These are phyloP conservation scores for Paraphaeosphaeria sporulosa DNA, from an alignment of 2,329 filamentous ascomycete species.

Conservation along the genomic window DNA sequence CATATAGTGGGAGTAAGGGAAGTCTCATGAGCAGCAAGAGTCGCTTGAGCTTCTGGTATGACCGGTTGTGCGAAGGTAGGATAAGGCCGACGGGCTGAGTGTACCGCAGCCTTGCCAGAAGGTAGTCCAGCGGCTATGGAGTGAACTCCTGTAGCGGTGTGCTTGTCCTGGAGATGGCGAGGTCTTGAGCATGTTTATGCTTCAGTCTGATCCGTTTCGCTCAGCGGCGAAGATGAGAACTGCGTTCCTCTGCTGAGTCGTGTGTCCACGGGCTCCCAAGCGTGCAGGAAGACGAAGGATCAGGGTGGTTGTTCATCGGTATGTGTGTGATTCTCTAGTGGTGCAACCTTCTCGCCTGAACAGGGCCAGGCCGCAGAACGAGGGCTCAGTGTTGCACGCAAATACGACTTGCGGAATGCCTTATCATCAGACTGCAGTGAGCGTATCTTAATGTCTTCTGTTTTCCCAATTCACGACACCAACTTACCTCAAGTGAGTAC, in stretches of 20 bases:
- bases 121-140: no score
- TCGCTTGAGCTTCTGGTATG: no score
- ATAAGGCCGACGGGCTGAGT: no score
- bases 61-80: no score
- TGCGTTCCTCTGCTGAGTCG: not conserved
- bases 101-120: no score
- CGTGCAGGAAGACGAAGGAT: not conserved
- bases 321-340: not conserved
- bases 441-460: not conserved
- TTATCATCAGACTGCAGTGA: not conserved
- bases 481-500: not conserved
- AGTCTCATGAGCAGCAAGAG: no score
- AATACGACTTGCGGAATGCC: not conserved
- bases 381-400: not conserved
- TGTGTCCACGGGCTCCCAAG: not conserved
- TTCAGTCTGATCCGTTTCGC: not conserved
- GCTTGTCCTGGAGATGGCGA: no score
- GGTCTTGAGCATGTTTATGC: not conserved
- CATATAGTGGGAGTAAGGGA: no score
- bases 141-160: no score
- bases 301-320: not conserved
- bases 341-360: not conserved
- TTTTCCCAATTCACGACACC: no score
- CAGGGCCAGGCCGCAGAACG: not conserved
- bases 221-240: not conserved